Base-by-base conservation (phyloP, 306 rosid species). In the Ochetophila trinervis region DNA sequence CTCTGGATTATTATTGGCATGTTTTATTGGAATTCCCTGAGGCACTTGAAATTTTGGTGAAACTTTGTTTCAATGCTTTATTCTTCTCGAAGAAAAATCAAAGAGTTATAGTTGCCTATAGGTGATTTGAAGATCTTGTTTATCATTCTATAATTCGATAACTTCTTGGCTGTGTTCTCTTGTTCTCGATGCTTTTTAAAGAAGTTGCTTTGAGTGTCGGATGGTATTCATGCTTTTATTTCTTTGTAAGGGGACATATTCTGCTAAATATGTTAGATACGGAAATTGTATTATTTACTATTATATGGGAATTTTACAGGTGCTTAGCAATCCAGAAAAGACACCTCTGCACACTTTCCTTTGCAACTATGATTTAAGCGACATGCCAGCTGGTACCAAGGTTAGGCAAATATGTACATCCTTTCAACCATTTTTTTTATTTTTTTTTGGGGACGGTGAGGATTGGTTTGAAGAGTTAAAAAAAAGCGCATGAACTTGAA, bases 261-360 rank as follows among this genome's bases (percentile, higher is more conserved):
- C 11, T 57, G 52, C 59, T 16, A 13, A 18, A 57, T 14, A 54
- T 69, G 19, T 27, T 27, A 34, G 8, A 2, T 8, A 59, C 2
- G 20, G 63, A 34, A 59, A 35, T 40, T 40, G 57, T 72, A n/a
- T 49, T 20, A 7, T 63, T 34, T 69, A 52, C 1, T 52, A 52
- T 64, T 60, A 37, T 65, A 58, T 64, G 68, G 42, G 19, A 27
- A 74, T 56, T 78, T 11, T 60, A 44, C 85, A 94, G 99, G 97
- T 94, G 73, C 94, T 90, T 73, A 94, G 99, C 85, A 94, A 94
- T 82, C 99, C 99, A 13, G 99, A 94, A 73, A 94, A 83, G 88
- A 94, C 99, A 48, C 99, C 99, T 20, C 86, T 94, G 71, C 99
- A 94, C 84, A 94, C 99, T 73, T 94, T 90, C 84, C 84, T 94